phyloP scores from a whole-genome alignment of 441 rosid species.

The Hura crepitans region DNA sequence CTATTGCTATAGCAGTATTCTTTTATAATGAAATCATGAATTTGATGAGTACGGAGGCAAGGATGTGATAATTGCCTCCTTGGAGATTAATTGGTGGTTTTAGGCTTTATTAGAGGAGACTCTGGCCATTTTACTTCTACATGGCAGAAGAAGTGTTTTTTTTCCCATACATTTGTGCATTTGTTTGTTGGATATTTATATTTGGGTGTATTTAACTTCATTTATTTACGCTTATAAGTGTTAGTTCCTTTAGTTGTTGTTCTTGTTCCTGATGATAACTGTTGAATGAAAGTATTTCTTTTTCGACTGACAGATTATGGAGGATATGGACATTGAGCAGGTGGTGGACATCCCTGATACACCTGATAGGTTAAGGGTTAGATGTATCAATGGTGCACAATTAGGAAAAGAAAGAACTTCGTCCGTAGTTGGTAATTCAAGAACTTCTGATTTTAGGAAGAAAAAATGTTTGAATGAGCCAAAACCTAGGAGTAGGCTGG shows the following conservation, averaged over 20 bases:
- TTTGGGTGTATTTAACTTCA: background rate
- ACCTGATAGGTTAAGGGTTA: constrained; percentile 47
- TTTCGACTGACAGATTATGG: constrained; percentile 41
- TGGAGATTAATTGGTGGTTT: background rate
- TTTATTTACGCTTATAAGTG: background rate
- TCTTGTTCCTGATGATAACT: constrained; percentile 3
- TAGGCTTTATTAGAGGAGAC: background rate
- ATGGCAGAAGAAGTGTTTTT: background rate
- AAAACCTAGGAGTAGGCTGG: constrained; percentile 31
- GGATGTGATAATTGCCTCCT: background rate
- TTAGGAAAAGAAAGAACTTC: constrained; percentile 37
- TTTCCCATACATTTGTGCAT: background rate
- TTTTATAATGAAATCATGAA: background rate
- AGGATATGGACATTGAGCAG: constrained; percentile 55
- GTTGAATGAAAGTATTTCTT: background rate
- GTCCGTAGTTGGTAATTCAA: constrained; percentile 25
- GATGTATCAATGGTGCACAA: constrained; percentile 23
- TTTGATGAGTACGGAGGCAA: background rate
- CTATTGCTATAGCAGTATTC: background rate
- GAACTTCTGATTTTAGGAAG: constrained; percentile 25
- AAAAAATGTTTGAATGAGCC: constrained; percentile 32
- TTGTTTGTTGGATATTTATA: background rate
- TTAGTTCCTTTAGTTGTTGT: background rate
- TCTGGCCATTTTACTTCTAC: background rate
- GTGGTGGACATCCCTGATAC: constrained; percentile 56